Evolutionary conservation across 2,329 filamentous ascomycete genomes (phyloP), one percentile per base, ranked within the genome.

Genomic region (Leptodontidium sp.): DNA sequence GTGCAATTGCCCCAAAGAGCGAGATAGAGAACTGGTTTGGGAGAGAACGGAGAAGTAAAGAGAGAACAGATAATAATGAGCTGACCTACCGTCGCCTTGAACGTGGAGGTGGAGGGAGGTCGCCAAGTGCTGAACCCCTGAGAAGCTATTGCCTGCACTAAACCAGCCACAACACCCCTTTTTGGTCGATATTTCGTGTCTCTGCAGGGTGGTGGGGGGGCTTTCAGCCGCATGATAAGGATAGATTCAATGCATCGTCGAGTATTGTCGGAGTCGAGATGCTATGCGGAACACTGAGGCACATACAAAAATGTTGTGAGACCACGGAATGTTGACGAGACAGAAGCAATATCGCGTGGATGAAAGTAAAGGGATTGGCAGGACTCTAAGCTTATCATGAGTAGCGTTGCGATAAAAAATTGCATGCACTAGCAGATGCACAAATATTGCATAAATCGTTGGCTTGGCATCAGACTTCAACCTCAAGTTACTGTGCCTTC

Each of bases 141-240:
- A 65, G 53, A 17, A n/a, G 5, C 52, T 55, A 55, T 55, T 55
- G 52, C 52, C n/a, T 55, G 52, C 29, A 55, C 40, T 53, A 65
- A 53, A 8, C 17, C 50, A 65, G 62, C 62, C 62, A 62, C 59
- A 50, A 40, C 50, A 45, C 45, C 62, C 62, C 58, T 55, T 43
- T 61, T 57, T 5, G 40, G 65, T 35, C 38, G 35, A 14, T 52
- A 64, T 67, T 61, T 67, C 59, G 59, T 64, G 43, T 67, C 64
- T 59, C 29, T 15, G n/a, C 40, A 49, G 38, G 38, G 38, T 9
- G 38, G 38, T 40, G 38, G 38, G 38, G 38, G 29, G 38, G 38
- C 11, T 40, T 40, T 40, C 38, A 40, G 11, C 32, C n/a, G 38
- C 45, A 43, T 47, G 61, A 11, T 55, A 12, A 12, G 12, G n/a